Conservation (phyloP, 306 rosid species). For the Alnus rubra region DNA sequence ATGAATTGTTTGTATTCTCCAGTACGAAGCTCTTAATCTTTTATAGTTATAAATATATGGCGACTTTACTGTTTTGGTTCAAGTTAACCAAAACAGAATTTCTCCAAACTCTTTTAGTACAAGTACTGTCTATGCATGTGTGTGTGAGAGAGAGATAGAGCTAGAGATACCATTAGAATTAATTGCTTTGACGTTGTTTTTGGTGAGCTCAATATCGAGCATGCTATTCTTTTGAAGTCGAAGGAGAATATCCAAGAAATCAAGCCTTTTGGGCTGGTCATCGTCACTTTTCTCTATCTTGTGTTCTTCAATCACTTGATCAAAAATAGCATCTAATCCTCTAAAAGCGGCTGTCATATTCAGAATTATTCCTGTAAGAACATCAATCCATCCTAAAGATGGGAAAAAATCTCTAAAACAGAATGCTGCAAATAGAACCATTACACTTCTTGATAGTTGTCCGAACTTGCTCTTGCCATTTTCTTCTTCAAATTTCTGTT, state of each 20-base stretch:
- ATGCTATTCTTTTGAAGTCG: too few species aligned
- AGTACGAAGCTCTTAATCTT: too few species aligned
- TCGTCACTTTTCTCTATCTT: not conserved
- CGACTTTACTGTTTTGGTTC: too few species aligned
- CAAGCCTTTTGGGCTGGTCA: not conserved
- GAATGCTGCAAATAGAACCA: not conserved
- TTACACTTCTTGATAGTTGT: not conserved
- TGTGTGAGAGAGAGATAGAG: not conserved
- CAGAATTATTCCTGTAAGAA: constrained; percentile 13
- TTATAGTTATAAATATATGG: too few species aligned
- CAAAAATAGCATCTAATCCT: constrained; percentile 17
- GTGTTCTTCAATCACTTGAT: constrained; percentile 32
- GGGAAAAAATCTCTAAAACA: constrained; percentile 13
- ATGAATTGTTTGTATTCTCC: too few species aligned
- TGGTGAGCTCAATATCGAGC: too few species aligned
- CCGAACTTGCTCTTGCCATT: constrained; percentile 1
- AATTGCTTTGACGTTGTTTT: too few species aligned
- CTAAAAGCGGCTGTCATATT: not conserved
- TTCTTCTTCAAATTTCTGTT: constrained; percentile 11
- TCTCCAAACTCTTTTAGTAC: too few species aligned
- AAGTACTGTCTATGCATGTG: too few species aligned
- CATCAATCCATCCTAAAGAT: constrained; percentile 32
- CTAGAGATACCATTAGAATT: constrained; percentile 18
- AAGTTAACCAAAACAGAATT: too few species aligned
- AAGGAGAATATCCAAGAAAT: constrained; percentile 30